These are phyloP conservation scores for Eucalyptus curtisii DNA, from an alignment of 345 rosid genomes.

Conservation along the genomic window DNA sequence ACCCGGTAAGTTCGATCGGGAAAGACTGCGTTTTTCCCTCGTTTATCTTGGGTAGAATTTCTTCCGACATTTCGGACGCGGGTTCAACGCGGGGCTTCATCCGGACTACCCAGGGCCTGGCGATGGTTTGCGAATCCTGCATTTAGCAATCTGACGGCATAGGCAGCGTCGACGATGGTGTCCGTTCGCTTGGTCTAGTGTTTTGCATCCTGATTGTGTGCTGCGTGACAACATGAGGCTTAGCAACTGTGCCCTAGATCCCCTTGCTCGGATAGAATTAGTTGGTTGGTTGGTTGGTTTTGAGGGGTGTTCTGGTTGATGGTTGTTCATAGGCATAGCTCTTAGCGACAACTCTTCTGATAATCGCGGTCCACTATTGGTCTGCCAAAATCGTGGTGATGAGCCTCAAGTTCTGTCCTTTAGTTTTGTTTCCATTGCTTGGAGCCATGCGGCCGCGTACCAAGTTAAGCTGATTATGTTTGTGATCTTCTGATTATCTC, in stretches of 20 bases:
- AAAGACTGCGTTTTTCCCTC: not conserved
- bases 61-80: not conserved
- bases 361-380: not conserved
- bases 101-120: not conserved
- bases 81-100: not conserved
- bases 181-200: not conserved
- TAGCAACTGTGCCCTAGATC: not conserved
- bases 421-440: not conserved
- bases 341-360: not conserved
- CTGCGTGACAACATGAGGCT: not conserved
- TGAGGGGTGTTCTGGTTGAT: not conserved
- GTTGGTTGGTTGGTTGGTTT: not conserved
- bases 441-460: not conserved
- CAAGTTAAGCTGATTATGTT: not conserved
- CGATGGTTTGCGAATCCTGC: not conserved
- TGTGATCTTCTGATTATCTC: not conserved
- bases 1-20: conserved; percentile 6
- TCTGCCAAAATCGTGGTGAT: not conserved
- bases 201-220: not conserved
- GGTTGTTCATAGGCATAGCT: not conserved
- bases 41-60: not conserved
- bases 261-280: not conserved
- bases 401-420: not conserved
- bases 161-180: not conserved
- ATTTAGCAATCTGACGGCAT: not conserved